Percentiles rank a stretch among this genome's conserved stretches.
Conservation (phyloP, 2,329 filamentous ascomycete genomes). For the Trichoderma harzianum region DNA sequence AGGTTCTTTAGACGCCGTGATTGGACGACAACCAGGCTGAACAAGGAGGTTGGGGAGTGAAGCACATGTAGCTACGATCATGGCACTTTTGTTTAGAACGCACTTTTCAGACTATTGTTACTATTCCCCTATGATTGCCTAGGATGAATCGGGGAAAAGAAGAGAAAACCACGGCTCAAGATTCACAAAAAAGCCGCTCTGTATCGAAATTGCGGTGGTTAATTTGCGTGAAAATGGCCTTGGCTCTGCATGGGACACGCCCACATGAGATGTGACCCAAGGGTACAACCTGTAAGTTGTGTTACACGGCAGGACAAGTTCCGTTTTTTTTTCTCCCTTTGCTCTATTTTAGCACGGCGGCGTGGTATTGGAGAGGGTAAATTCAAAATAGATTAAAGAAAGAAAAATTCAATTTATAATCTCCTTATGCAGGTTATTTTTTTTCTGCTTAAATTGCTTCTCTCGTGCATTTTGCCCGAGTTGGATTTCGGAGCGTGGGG, state of each 20-base stretch:
- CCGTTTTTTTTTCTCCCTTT: not conserved
- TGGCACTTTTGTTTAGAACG: slow-evolving; percentile 1
- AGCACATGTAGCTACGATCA: not conserved
- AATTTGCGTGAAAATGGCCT: not conserved
- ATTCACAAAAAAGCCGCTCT: not conserved
- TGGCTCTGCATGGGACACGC: not conserved
- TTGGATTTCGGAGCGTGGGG: not conserved
- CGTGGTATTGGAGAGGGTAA: not conserved
- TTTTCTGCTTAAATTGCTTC: not conserved
- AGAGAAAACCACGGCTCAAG: not conserved
- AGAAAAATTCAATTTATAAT: not conserved
- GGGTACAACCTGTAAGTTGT: not conserved
- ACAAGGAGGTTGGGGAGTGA: not conserved
- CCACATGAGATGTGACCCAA: not conserved
- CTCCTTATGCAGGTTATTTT: not conserved
- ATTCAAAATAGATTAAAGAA: not conserved
- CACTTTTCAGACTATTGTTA: not conserved
- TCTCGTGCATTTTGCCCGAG: not conserved
- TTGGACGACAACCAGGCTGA: not conserved
- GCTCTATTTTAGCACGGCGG: not conserved
- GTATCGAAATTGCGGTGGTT: not conserved
- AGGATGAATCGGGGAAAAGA: not conserved
- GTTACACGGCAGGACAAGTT: not conserved
- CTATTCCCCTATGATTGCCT: not conserved
- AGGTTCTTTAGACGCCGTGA: not conserved